phyloP scores from a whole-genome alignment of 805 yeast genomes.

The Yamadazyma laniorum region DNA sequence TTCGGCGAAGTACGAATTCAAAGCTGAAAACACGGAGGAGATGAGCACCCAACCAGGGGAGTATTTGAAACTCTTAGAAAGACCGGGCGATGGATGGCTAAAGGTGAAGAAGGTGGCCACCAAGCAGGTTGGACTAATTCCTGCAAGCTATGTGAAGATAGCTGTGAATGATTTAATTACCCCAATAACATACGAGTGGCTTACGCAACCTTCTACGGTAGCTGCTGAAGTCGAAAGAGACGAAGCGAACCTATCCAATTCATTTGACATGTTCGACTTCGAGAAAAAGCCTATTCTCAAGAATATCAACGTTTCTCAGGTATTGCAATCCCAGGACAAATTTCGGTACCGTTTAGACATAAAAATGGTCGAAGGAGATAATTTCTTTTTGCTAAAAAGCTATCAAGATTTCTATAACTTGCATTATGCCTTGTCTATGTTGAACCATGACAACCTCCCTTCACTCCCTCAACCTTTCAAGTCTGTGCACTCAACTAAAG shows the following conservation, averaged over 20 bases:
- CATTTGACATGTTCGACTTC: conserved; percentile 14
- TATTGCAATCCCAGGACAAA: conserved; percentile 23
- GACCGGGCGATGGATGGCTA: conserved; percentile 43
- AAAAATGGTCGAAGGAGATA: conserved; percentile 17
- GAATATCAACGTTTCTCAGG: conserved; percentile 22
- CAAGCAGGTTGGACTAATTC: conserved; percentile 29
- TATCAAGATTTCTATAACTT: conserved; percentile 39
- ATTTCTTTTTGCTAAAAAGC: conserved; percentile 25
- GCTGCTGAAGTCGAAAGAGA: conserved; percentile 1
- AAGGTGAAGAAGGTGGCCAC: conserved; percentile 28
- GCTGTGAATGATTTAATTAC: conserved; percentile 35
- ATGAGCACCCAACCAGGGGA: conserved; percentile 26
- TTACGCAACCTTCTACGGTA: conserved; percentile 17
- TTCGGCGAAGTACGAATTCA: conserved; percentile 30
- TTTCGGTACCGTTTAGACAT: conserved; percentile 37
- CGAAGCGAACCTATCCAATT: too few relatives aligned
- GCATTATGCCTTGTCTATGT: conserved; percentile 19
- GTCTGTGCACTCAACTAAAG: conserved; percentile 6
- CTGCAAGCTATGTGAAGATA: conserved; percentile 40
- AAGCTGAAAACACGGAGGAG: conserved; percentile 27
- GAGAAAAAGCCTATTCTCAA: conserved; percentile 10
- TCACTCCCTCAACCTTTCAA: conserved; percentile 31
- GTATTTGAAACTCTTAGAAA: conserved; percentile 29
- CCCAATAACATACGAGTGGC: conserved; percentile 34
- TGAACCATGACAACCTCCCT: conserved; percentile 20